Percentiles rank a stretch among this genome's conserved stretches.
Conservation (phyloP, 2,329 filamentous ascomycete species). For the Phyllosticta citriasiana region DNA sequence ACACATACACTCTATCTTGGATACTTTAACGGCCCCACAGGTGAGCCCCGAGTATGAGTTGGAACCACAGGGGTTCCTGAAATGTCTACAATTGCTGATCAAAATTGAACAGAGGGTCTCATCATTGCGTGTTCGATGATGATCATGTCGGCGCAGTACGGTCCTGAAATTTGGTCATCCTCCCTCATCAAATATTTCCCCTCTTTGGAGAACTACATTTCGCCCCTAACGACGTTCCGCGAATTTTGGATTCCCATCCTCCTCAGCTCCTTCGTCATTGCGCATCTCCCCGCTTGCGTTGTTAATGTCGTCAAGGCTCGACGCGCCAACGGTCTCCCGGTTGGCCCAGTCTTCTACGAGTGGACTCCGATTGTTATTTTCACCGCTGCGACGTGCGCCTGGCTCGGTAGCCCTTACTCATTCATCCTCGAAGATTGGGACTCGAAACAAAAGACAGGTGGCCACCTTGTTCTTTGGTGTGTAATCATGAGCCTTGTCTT, state of each 20-base stretch:
- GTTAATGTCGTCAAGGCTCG: slow-evolving; percentile 75
- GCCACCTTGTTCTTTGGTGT: slow-evolving; percentile 86
- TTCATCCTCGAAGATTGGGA: slow-evolving; percentile 55
- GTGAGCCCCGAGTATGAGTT: slow-evolving; percentile 18
- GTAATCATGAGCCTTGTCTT: slow-evolving; percentile 95
- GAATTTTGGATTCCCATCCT: slow-evolving; percentile 73
- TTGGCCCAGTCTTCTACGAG: slow-evolving; percentile 79
- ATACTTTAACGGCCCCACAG: slow-evolving; percentile 89
- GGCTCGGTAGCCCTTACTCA: slow-evolving; percentile 86
- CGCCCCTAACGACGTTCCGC: slow-evolving; percentile 63
- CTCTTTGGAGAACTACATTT: slow-evolving; percentile 43
- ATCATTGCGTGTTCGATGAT: slow-evolving; percentile 82
- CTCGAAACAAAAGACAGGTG: slow-evolving; percentile 27
- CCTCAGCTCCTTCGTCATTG: slow-evolving; percentile 35
- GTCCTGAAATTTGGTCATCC: slow-evolving; percentile 75
- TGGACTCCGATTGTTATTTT: slow-evolving; percentile 88
- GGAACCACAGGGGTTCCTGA: neutral
- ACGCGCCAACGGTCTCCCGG: slow-evolving; percentile 57
- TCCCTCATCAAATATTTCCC: slow-evolving; percentile 51
- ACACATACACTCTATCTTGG: slow-evolving; percentile 95
- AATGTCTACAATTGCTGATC: neutral
- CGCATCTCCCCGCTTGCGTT: slow-evolving; percentile 81
- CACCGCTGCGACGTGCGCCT: slow-evolving; percentile 62
- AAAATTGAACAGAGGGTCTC: slow-evolving; percentile 55
- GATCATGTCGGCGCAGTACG: slow-evolving; percentile 77